These are phyloP conservation scores for Phaffia tasmanica DNA, from an alignment of 768 basidiomycete species.

Conservation along the genomic window DNA sequence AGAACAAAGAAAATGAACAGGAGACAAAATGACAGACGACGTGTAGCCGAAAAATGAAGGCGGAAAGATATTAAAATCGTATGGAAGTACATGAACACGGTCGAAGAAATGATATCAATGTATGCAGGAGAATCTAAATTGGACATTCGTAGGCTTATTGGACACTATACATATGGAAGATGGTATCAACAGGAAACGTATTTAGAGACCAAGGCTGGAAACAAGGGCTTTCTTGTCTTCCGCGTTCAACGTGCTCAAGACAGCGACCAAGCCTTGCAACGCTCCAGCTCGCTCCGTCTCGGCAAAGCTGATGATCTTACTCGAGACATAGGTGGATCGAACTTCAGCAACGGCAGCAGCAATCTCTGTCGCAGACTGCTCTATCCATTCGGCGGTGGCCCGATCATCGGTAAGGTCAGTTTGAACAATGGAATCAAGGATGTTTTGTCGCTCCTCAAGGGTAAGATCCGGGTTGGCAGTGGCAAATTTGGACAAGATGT, in stretches of 20 bases:
- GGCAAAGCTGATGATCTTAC: constrained; percentile 54
- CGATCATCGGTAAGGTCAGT: constrained; percentile 48
- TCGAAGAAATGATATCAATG: background rate
- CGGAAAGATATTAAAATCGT: background rate
- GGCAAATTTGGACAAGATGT: constrained; percentile 43
- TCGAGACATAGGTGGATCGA: constrained; percentile 57
- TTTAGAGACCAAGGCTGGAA: background rate
- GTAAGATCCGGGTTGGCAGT: constrained; percentile 62
- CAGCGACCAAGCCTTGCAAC: constrained; percentile 57
- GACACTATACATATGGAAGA: background rate
- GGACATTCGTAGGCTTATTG: background rate
- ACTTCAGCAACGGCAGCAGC: constrained; percentile 51
- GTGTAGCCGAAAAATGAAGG: background rate
- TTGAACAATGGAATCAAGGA: constrained; percentile 55
- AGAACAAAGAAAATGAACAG: background rate
- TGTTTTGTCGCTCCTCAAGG: constrained; percentile 53
- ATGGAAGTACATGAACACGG: background rate
- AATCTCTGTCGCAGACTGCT: constrained; percentile 54
- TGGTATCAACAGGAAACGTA: background rate
- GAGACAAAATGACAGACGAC: background rate
- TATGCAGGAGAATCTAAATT: background rate
- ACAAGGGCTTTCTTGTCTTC: constrained; percentile 47
- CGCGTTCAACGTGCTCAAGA: constrained; percentile 59
- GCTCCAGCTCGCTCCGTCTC: constrained; percentile 68
- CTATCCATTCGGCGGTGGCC: constrained; percentile 54